A percentile compares a stretch with the other conserved stretches of the same genome.
These are phyloP conservation scores for Leishmania amazonensis DNA, from an alignment of 208 protist species.

Conservation along the genomic window DNA sequence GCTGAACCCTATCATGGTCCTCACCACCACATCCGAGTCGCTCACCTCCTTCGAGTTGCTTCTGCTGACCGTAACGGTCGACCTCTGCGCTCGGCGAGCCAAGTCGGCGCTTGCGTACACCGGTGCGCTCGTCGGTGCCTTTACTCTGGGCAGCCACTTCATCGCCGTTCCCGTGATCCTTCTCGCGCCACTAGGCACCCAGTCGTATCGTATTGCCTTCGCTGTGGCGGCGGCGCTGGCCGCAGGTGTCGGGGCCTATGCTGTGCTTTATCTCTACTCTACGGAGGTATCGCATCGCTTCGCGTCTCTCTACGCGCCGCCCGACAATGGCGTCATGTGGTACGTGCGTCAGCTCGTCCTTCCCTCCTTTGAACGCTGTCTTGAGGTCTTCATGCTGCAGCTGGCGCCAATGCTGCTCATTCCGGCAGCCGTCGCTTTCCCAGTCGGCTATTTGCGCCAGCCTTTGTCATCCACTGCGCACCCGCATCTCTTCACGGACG, in stretches of 20 bases:
- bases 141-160: constrained; percentile 48
- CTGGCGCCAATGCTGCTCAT: constrained; percentile 55
- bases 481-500: constrained; percentile 41
- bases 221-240: constrained; percentile 10
- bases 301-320: constrained; percentile 68
- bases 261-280: constrained; percentile 31
- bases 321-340: constrained; percentile 73
- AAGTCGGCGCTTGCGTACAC: constrained; percentile 2
- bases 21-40: constrained; percentile 53
- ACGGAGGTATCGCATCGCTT: constrained; percentile 18
- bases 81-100: constrained; percentile 33
- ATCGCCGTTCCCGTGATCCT: constrained; percentile 56
- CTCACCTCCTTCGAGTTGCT: constrained; percentile 63
- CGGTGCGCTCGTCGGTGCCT: constrained; percentile 32
- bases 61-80: constrained; percentile 44
- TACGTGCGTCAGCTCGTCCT: constrained; percentile 78
- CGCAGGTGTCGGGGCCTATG: constrained; percentile 27
- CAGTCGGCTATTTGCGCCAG: constrained; percentile 18
- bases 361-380: constrained; percentile 47
- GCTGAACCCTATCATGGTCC: constrained; percentile 60
- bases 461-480: constrained; percentile 10
- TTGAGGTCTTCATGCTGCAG: constrained; percentile 59
- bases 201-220: constrained; percentile 19
- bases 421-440: constrained; percentile 34
- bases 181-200: constrained; percentile 53